A percentile compares a stretch with the other conserved stretches of the same genome.
Conservation (phyloP, 441 rosid species). For the Eutrema salsugineum region DNA sequence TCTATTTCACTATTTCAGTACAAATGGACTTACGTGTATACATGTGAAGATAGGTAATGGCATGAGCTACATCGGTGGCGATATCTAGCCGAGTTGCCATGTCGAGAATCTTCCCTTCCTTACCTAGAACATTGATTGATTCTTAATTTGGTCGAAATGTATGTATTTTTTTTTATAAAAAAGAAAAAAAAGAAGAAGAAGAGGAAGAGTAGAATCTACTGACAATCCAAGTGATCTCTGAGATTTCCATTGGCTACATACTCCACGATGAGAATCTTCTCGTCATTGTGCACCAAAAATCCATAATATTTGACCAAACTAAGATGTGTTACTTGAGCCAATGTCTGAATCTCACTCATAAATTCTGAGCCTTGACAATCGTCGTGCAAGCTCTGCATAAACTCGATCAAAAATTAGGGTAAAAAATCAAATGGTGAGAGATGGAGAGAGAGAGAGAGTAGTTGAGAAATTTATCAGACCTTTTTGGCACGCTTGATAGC, state of each 20-base stretch:
- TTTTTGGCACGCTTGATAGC: conserved; percentile 92
- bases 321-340: conserved; percentile 80
- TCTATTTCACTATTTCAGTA: no score
- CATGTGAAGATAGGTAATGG: conserved; percentile 92
- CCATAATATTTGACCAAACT: conserved; percentile 78
- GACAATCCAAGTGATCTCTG: conserved; percentile 88
- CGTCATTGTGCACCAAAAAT: conserved; percentile 59
- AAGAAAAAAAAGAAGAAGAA: no score
- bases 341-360: conserved; percentile 68
- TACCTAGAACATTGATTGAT: conserved; percentile 39
- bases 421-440: no score
- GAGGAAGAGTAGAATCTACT: conserved; percentile 20
- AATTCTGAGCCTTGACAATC: conserved; percentile 79
- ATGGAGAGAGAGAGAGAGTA: no score
- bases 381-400: conserved; percentile 65
- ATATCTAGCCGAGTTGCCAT: conserved; percentile 70
- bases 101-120: conserved; percentile 54
- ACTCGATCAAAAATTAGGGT: no score
- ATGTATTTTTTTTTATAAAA: no score
- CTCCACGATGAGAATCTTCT: conserved; percentile 74
- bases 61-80: conserved; percentile 91
- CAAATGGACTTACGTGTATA: conserved; percentile 66
- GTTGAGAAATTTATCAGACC: no score
- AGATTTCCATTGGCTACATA: conserved; percentile 87
- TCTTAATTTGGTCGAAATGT: background rate